Evolutionary conservation across 371 early-diverging fungal species (phyloP), one percentile per base, ranked within the genome.

Genomic region (Choanephora cucurbitarum): DNA sequence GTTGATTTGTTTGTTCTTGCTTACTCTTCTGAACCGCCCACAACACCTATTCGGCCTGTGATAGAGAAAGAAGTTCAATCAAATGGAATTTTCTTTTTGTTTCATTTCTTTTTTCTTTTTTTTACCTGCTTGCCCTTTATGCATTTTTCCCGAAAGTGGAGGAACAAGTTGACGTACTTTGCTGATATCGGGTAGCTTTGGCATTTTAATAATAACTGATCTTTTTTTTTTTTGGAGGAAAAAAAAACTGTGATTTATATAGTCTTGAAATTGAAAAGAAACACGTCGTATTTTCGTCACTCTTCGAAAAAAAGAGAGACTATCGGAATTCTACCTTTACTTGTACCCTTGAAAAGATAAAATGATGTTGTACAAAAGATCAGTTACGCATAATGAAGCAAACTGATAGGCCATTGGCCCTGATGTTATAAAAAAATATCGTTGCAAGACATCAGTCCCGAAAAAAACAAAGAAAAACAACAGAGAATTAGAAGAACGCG

Each of bases 111-210:
- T 13, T 23, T 39, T 31, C 41, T 23, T n/a, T 2, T 14, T 28
- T 60, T 39, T 72, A 89, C 91, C 93, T 60, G 89, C 85, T 75
- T 94, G 94, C 31, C 96, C 96, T 69, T 96, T 96, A 73, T 89
- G 91, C 44, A 92, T 66, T 39, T 73, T 66, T 28, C 55, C 53
- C 5, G 81, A 70, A 33, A 93, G 82, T 15, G 90, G 88, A 17
- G 92, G 94, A 52, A 94, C 79, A 11, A 93, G 68, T 45, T 83
- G 75, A 10, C 83, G 76, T 17, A 86, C 70, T 52, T 70, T 72
- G 9, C 65, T 59, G 23, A 84, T 70, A 50, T 72, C 74, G 19
- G 78, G 77, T 22, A 71, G 63, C 49, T 55, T 68, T 5, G 75
- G 37, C 37, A 37, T 37, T 28, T 28, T 7, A 28, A 28, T 28